Base-by-base conservation (phyloP, 805 yeast genomes). In the Candida manassasensis region DNA sequence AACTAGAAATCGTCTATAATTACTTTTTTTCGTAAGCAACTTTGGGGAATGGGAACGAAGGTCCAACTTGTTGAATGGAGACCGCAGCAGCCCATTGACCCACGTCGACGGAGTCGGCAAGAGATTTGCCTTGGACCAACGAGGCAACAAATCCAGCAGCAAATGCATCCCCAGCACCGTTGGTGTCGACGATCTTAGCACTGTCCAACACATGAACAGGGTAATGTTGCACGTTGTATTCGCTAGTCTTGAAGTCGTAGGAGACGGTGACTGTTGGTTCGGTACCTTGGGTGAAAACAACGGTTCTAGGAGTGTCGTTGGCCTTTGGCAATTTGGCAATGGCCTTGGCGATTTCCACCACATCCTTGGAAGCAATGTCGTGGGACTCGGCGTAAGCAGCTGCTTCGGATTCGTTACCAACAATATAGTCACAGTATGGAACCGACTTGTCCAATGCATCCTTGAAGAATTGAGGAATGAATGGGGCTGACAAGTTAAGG, bases 101-200 rank as follows among this genome's bases (percentile, higher is more conserved):
- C 61, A 81, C 75, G 50, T 82, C 86, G 43, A 90, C 73, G 27
- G 79, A 69, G 47, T 73, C 69, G 16, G 66, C 67, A 38, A 87
- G 57, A 19, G 73, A 49, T 59, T 83, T 78, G 45, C 81, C 86
- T 61, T 80, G 67, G 38, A 87, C 94, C 47, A 89, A 67, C 39
- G 89, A 93, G 42, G 96, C 95, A 45, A 88, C 65, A 63, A 90
- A 89, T 40, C 97, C 97, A 53, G 93, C 94, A 38, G 97, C 97
- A 57, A 90, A 90, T 10, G 97, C 96, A 59, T 90, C 97, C 63
- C 97, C 97, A 31, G 97, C 97, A 70, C 98, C 98, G 69, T 90
- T 93, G 55, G 97, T 86, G 71, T 93, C 99, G 40, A 74, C 80
- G 41, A 93, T 74, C 63, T 81, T 72, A 30, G 73, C 63, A 29